Evolutionary conservation across 768 basidiomycete species (phyloP).

Genomic region (Termitomyces sp.): DNA sequence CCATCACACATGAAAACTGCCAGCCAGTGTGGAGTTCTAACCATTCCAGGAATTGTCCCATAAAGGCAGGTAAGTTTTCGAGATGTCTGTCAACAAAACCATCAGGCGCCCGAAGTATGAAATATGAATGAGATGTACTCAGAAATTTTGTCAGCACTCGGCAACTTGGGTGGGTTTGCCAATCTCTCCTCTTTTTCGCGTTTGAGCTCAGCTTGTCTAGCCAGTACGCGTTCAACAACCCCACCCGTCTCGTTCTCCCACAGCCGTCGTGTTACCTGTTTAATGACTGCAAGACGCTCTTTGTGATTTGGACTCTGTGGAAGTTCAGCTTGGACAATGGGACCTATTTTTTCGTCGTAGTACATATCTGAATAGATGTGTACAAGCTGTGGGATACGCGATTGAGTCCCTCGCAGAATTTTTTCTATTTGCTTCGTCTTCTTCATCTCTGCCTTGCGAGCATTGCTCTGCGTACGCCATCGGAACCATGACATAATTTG

Average conservation of each 20-base stretch:
- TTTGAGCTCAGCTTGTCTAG: no score
- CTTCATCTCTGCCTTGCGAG: background rate
- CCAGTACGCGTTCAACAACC: no score
- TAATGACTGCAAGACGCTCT: background rate
- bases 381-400: background rate
- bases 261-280: background rate
- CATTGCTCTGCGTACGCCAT: background rate
- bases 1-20: slow-evolving; percentile 2
- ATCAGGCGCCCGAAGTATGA: no score
- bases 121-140: no score
- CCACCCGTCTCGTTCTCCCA: background rate
- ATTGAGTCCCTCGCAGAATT: background rate
- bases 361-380: slow-evolving; percentile 8
- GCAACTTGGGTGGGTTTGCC: no score
- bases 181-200: no score
- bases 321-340: background rate
- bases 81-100: no score
- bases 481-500: background rate
- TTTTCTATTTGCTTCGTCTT: background rate
- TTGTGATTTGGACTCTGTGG: background rate
- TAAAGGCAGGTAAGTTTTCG: background rate
- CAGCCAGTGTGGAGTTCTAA: background rate
- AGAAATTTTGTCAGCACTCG: no score
- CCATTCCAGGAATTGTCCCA: background rate
- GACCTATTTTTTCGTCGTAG: background rate